These are phyloP conservation scores for Botrytis squamosa DNA, from an alignment of 2,329 filamentous ascomycete species.

Conservation along the genomic window DNA sequence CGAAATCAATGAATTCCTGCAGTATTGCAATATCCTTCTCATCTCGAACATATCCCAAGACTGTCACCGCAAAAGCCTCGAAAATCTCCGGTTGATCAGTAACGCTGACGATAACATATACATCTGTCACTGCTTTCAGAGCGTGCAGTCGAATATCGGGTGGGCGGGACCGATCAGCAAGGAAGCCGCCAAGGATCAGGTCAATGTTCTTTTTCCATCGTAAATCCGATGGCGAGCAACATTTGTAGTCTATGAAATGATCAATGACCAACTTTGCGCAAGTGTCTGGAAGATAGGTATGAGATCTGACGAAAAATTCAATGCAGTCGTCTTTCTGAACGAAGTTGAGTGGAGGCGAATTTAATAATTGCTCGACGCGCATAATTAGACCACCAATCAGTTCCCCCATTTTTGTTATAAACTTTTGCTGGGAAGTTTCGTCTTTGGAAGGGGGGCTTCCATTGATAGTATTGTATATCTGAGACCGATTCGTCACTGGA, in stretches of 20 bases:
- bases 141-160: constrained; percentile 62
- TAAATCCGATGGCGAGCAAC: constrained; percentile 68
- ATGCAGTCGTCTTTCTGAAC: constrained; percentile 66
- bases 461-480: constrained; percentile 26
- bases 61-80: constrained; percentile 56
- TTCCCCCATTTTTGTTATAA: constrained; percentile 33
- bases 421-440: constrained; percentile 28
- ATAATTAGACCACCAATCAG: constrained; percentile 36
- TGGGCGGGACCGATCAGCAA: constrained; percentile 59
- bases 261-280: constrained; percentile 63
- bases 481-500: constrained; percentile 29
- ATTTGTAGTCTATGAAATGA: constrained; percentile 66
- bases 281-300: constrained; percentile 61
- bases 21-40: constrained; percentile 67
- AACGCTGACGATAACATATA: constrained; percentile 48
- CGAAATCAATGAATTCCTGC: constrained; percentile 62
- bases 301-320: constrained; percentile 62
- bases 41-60: constrained; percentile 59
- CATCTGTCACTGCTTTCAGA: constrained; percentile 55
- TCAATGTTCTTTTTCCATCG: constrained; percentile 65
- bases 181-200: constrained; percentile 61
- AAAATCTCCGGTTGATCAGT: constrained; percentile 57
- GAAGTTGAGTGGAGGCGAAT: constrained; percentile 49
- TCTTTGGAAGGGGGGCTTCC: constrained; percentile 25
- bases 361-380: constrained; percentile 39